Conservation (phyloP, 495 filamentous ascomycete genomes). For the Talaromyces trachyspermus region DNA sequence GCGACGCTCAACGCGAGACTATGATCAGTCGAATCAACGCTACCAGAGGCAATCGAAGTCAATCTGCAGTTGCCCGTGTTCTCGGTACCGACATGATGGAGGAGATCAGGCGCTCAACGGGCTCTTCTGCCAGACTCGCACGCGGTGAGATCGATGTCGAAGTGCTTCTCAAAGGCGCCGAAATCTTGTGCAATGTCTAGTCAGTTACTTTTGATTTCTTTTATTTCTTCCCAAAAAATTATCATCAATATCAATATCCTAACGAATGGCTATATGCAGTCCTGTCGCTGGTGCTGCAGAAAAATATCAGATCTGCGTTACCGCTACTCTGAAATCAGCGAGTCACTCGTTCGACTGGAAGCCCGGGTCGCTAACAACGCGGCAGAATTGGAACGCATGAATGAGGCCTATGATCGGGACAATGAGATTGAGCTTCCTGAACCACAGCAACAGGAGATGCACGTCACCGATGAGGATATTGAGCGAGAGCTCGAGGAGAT, state of each 20-base stretch:
- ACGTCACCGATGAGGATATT: conserved; percentile 70
- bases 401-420: conserved; percentile 42
- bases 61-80: conserved; percentile 85
- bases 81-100: conserved; percentile 82
- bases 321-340: conserved; percentile 63
- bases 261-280: conserved; percentile 34
- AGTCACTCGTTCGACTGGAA: conserved; percentile 74
- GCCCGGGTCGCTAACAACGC: conserved; percentile 69
- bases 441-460: conserved; percentile 37
- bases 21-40: conserved; percentile 45
- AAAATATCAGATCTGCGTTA: conserved; percentile 62
- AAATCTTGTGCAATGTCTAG: conserved; percentile 87
- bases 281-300: conserved; percentile 77
- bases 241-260: too few relatives aligned
- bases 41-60: conserved; percentile 53
- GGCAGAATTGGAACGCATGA: conserved; percentile 65
- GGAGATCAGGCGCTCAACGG: conserved; percentile 59
- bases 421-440: conserved; percentile 25
- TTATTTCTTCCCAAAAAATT: not conserved
- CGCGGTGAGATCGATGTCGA: conserved; percentile 78
- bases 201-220: conserved; percentile 28
- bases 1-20: conserved; percentile 34
- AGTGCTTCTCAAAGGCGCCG: conserved; percentile 75
- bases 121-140: conserved; percentile 27
- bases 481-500: conserved; percentile 72